Evolutionary conservation across 2,329 filamentous ascomycete genomes (phyloP).

Genomic region (Diaporthe vaccinii): DNA sequence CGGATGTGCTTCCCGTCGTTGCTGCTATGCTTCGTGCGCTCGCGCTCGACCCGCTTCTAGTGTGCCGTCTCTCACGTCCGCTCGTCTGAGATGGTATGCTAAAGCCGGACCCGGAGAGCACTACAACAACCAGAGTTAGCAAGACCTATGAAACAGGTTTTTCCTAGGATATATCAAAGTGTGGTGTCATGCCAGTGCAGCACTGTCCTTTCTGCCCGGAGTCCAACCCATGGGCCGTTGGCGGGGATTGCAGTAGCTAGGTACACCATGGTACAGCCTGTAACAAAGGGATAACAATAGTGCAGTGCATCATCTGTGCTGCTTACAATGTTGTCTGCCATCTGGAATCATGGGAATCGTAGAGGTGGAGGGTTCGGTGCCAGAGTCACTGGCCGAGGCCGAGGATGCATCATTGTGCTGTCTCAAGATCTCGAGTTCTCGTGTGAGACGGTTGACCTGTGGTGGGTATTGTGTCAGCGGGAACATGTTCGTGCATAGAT

Average conservation of each 20-base stretch:
- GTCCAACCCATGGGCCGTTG: neutral
- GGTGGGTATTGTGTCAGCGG: slow-evolving; percentile 23
- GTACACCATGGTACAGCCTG: neutral
- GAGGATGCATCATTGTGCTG: slow-evolving; percentile 77
- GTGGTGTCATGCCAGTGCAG: neutral
- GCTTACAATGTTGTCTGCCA: slow-evolving; percentile 51
- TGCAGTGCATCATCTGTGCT: neutral
- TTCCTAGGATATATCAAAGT: neutral
- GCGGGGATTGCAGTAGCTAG: too few species aligned
- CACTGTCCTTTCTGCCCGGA: neutral
- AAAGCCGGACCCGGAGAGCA: slow-evolving; percentile 70
- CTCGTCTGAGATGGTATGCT: slow-evolving; percentile 65
- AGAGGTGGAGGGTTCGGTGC: slow-evolving; percentile 54
- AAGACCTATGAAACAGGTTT: neutral
- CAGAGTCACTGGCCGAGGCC: slow-evolving; percentile 65
- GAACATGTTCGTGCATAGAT: neutral
- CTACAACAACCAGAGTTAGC: neutral
- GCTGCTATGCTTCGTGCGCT: slow-evolving; percentile 66
- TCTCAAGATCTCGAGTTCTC: slow-evolving; percentile 88
- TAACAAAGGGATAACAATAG: neutral
- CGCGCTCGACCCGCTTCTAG: slow-evolving; percentile 70
- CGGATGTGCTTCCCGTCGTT: slow-evolving; percentile 54
- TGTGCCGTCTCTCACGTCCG: slow-evolving; percentile 60
- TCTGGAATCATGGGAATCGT: slow-evolving; percentile 57
- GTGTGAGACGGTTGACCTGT: slow-evolving; percentile 91